Evolutionary conservation across 768 basidiomycete species (phyloP), one percentile per base, ranked within the genome.

Genomic region (Agaricus subrufescens): DNA sequence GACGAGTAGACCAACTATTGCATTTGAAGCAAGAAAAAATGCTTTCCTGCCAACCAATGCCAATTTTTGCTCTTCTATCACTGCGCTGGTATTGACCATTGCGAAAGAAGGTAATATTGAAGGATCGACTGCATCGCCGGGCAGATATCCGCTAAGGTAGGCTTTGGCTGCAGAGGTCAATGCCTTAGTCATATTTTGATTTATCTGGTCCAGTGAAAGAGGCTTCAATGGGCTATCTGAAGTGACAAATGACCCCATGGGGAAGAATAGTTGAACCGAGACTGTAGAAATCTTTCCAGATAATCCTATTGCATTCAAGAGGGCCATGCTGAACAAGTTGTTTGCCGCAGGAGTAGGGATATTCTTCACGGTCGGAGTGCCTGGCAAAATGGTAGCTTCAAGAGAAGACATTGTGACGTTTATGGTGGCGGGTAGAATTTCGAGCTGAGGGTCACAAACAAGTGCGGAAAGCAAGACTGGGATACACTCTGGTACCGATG

Each of bases 391-490:
- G 27, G 3, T 9, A 14, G 54, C 54, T 9, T 11, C 12, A 43
- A 56, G 54, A n/a, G 38, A 27, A 19, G n/a, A 15, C n/a, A 12
- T 23, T 11, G 38, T 40, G 29, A 42, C 40, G 4, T 7, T 48
- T n/a, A 56, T 47, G 11, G 47, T 56, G 11, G 54, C 54, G 12
- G 54, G 54, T 23, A 40, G 42, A 30, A 56, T 49, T 14, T 34
- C 23, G 2, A 49, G 26, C 10, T 31, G 46, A 1, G 54, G 54
- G 5, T 49, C 29, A 29, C 54, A 56, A 3, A 49, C 23, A 1
- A 51, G 39, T 9, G 10, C n/a, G 2, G 50, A 27, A n/a, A 26
- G 25, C 26, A 51, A 40, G 4, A 4, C 1, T 9, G 50, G 50
- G 7, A 8, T 34, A 42, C 23, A 19, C 19, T 19, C 19, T 19